Base-by-base conservation (phyloP, 495 filamentous ascomycete species). In the Terfezia claveryi region DNA sequence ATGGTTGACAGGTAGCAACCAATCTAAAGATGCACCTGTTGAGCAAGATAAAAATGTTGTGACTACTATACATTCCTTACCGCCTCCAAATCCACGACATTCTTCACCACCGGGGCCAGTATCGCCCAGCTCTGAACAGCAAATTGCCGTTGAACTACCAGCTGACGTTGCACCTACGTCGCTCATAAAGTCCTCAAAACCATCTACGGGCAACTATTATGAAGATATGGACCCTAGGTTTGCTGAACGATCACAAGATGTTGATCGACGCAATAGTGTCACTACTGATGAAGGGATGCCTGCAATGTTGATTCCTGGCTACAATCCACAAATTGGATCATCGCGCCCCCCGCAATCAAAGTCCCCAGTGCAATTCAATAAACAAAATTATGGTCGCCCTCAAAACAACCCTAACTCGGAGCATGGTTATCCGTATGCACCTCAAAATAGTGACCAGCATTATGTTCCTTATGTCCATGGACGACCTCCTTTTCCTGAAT, bases 141-240 rank as follows among this genome's bases (percentile, higher is more conserved):
- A 46, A 0, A 46, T 2, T 4, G 17, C 41, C 8, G 41, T 46
- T 14, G 41, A 46, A 6, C 41, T 46, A 20, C 41, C 41, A 20
- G 41, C 14, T 6, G 41, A 46, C 6, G 17, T 46, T 4, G 4
- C 41, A 14, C 41, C 17, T 46, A 4, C 8, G 4, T 4, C 41
- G 41, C 12, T 14, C 8, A 46, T 20, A 20, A 46, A 46, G 14
- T 2, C 14, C 14, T 14, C 41, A 20, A 14, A 46, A 46, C 41
- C 12, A 46, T 46, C 4, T 32, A 7, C 41, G 8, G 41, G 17
- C 44, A 67, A 76, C 55, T 93, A 94, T 68, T 92, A 87, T 65
- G 87, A 95, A 73, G 87, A 94, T 65, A 79, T 88, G n/a, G 87
- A 92, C 57, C 87, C 87, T 32, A 80, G 82, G 49, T 94, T 94